These are phyloP conservation scores for Camptophora hylomeconis DNA, from an alignment of 2,329 filamentous ascomycete genomes.

Conservation along the genomic window DNA sequence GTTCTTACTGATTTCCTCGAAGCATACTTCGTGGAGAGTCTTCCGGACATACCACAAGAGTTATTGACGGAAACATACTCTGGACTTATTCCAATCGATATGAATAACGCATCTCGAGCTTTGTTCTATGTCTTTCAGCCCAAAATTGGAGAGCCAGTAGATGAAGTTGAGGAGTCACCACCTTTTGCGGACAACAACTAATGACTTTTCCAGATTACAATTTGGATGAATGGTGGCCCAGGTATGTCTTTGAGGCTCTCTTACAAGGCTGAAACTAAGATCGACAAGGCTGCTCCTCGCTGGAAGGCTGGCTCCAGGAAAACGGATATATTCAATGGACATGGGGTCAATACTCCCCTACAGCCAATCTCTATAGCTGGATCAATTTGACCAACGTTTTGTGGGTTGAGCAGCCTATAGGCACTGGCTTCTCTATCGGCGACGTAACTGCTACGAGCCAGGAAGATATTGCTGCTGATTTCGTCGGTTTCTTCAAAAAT, in stretches of 20 bases:
- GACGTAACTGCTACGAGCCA: constrained; percentile 7
- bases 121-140: constrained; percentile 15
- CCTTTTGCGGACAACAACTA: too few relatives aligned
- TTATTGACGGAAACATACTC: constrained; percentile 13
- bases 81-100: too few relatives aligned
- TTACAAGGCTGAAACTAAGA: too few relatives aligned
- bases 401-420: constrained; percentile 15
- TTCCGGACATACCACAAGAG: constrained; percentile 10
- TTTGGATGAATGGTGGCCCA: constrained; percentile 16
- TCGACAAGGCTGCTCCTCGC: constrained; percentile 10
- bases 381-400: constrained; percentile 16
- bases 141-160: constrained; percentile 12
- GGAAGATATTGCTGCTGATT: constrained; percentile 12
- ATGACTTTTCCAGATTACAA: too few relatives aligned
- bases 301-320: constrained; percentile 22
- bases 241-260: too few relatives aligned
- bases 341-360: constrained; percentile 16
- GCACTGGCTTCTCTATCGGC: constrained; percentile 11
- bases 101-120: too few relatives aligned
- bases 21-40: constrained; percentile 12
- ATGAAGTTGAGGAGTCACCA: too few relatives aligned
- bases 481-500: constrained; percentile 12
- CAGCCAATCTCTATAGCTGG: constrained; percentile 21
- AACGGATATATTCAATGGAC: constrained; percentile 22
- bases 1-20: too few relatives aligned